Percentiles rank a stretch among this genome's conserved stretches.
phyloP scores from a whole-genome alignment of 78 protist species.

The Dictyostelium discoideum region dicty_2.7 NC_007090.3:1868501-1869000 shows the following conservation, averaged over 20 bases:
- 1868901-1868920: too few species aligned
- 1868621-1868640: background rate
- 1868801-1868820: too few species aligned
- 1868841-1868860: background rate
- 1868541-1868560: constrained; percentile 20
- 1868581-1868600: constrained; percentile 28
- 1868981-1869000: too few species aligned
- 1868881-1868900: too few species aligned
- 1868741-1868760: background rate
- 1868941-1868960: too few species aligned
- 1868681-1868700: background rate
- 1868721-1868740: background rate
- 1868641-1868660: background rate
- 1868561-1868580: constrained; percentile 47
- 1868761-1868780: background rate
- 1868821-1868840: background rate
- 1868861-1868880: background rate
- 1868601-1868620: background rate
- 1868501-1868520: background rate
- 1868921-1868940: too few species aligned
- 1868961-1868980: too few species aligned
- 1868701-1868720: background rate
- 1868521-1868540: constrained; percentile 5
- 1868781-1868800: background rate
- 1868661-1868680: background rate